phyloP scores from a whole-genome alignment of 2,329 filamentous ascomycete genomes.

The Ophiostoma populinum region DNA sequence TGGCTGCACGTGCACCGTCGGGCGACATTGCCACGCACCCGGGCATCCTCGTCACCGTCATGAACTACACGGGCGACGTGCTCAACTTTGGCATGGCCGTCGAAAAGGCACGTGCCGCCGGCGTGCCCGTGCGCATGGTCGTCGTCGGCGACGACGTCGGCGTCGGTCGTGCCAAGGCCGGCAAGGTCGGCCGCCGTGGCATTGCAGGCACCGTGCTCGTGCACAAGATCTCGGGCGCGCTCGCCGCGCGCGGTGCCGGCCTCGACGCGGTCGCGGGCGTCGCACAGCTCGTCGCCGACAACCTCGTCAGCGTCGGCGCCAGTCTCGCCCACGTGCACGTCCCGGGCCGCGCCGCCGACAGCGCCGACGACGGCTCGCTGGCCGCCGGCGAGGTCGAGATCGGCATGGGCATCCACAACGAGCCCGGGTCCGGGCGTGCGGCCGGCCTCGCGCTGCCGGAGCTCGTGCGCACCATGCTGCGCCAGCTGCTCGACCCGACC shows the following conservation, averaged over 20 bases:
- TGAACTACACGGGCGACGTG: constrained; percentile 87
- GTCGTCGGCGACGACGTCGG: constrained; percentile 86
- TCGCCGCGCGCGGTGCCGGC: constrained; percentile 52
- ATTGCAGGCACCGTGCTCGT: constrained; percentile 85
- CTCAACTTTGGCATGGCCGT: constrained; percentile 89
- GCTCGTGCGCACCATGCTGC: constrained; percentile 48
- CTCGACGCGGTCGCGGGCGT: constrained; percentile 57
- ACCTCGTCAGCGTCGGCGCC: constrained; percentile 71
- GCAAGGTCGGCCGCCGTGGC: constrained; percentile 83
- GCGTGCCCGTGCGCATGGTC: constrained; percentile 68
- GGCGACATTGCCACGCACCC: constrained; percentile 29
- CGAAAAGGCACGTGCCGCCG: constrained; percentile 74
- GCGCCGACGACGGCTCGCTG: constrained; percentile 35
- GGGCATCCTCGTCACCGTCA: constrained; percentile 77
- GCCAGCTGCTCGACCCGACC: constrained; percentile 45
- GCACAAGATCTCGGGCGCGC: constrained; percentile 74
- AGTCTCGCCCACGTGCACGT: constrained; percentile 87
- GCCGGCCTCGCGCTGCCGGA: constrained; percentile 32
- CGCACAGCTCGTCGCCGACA: constrained; percentile 53
- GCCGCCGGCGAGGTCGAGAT: constrained; percentile 40
- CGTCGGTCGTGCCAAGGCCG: constrained; percentile 62
- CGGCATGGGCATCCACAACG: constrained; percentile 68
- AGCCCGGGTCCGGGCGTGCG: constrained; percentile 37
- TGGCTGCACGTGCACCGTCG: constrained; percentile 33
- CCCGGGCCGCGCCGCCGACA: constrained; percentile 47